Percentiles rank a stretch among this genome's conserved stretches.
These are phyloP conservation scores for Fusarium sp. DNA, from an alignment of 2,329 filamentous ascomycete genomes.

Conservation along the genomic window DNA sequence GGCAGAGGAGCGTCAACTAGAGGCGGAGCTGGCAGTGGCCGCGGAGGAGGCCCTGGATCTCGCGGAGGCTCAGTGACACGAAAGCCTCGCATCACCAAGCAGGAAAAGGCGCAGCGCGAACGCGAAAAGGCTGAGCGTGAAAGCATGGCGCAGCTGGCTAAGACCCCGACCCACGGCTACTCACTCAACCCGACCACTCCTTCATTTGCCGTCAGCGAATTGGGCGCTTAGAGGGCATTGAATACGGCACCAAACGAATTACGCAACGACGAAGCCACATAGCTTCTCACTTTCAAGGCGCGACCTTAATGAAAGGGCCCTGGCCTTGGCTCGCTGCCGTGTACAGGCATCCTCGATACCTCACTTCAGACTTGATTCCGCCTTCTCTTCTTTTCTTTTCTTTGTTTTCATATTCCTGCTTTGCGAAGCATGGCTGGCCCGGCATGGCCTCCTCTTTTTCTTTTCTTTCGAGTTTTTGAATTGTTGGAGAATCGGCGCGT, in stretches of 20 bases:
- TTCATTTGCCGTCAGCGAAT: constrained; percentile 52
- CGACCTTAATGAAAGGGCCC: neutral
- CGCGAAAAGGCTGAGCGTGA: constrained; percentile 84
- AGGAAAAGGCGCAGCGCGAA: constrained; percentile 84
- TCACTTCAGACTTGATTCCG: constrained; percentile 1
- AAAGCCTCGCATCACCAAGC: constrained; percentile 88
- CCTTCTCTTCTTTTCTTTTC: constrained; percentile 22
- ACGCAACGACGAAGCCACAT: neutral
- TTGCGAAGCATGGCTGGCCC: constrained; percentile 30
- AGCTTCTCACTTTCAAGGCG: neutral
- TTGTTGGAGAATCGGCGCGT: constrained; percentile 41
- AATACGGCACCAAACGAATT: neutral
- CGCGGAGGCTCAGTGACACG: constrained; percentile 79
- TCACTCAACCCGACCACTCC: constrained; percentile 53
- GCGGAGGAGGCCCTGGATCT: constrained; percentile 72
- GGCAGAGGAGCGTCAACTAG: constrained; percentile 74
- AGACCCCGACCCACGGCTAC: constrained; percentile 53
- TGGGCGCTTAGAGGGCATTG: constrained; percentile 45
- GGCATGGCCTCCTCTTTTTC: constrained; percentile 26
- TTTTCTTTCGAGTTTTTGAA: constrained; percentile 14
- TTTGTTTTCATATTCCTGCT: constrained; percentile 24
- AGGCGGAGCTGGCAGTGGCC: constrained; percentile 56
- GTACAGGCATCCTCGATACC: neutral
- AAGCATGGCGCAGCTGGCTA: constrained; percentile 55
- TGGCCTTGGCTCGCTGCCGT: neutral